These are phyloP conservation scores for Cryphonectria carpinicola DNA, from an alignment of 2,329 filamentous ascomycete genomes.

Conservation along the genomic window DNA sequence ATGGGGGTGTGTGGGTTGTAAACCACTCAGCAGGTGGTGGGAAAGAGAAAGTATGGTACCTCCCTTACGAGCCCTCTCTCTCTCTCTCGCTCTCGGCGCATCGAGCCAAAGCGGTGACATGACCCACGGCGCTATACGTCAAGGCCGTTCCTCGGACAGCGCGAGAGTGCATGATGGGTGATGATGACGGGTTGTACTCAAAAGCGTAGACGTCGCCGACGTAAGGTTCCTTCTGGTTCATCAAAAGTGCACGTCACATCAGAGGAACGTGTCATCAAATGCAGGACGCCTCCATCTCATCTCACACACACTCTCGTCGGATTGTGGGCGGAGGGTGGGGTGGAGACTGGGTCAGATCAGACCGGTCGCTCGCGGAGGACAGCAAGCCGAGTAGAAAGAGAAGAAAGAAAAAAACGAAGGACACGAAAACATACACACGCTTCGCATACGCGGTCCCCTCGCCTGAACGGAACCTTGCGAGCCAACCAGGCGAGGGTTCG, in stretches of 20 bases:
- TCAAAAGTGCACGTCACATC: not conserved
- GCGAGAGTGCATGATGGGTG: not conserved
- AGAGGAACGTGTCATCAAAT: not conserved
- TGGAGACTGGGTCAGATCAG: not conserved
- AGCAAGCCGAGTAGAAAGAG: not conserved
- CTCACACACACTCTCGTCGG: not conserved
- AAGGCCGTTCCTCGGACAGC: not conserved
- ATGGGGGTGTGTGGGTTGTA: too few species aligned
- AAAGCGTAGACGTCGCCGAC: not conserved
- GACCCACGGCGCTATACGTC: not conserved
- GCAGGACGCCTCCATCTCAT: not conserved
- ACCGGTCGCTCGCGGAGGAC: not conserved
- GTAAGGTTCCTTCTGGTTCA: not conserved
- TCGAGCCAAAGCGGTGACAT: not conserved
- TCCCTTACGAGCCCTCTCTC: not conserved
- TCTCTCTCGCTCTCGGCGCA: not conserved
- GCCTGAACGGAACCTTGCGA: slow-evolving; percentile 1
- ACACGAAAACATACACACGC: not conserved
- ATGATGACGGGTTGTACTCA: not conserved
- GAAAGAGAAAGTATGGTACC: not conserved
- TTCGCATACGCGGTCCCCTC: not conserved
- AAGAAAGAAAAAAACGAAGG: not conserved
- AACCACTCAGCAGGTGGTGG: not conserved
- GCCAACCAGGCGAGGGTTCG: slow-evolving; percentile 1
- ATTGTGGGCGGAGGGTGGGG: not conserved